A percentile compares a stretch with the other conserved stretches of the same genome.
Conservation (phyloP, 352 stramenopile species). For the Globisporangium solare region DNA sequence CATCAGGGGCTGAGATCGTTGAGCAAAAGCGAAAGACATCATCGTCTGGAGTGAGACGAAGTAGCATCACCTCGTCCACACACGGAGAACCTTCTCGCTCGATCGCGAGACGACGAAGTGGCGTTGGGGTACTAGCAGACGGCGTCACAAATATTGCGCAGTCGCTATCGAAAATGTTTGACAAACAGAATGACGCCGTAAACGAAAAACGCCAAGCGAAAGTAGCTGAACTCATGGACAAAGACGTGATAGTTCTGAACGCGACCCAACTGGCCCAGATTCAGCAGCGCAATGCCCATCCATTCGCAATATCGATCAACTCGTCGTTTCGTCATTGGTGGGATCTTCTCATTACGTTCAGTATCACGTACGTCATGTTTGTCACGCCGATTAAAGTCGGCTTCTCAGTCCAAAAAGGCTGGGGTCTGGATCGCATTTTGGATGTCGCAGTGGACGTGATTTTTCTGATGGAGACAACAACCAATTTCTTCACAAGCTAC, state of each 20-base stretch:
- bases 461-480: constrained; percentile 46
- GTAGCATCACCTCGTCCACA: too few species aligned
- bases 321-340: constrained; percentile 58
- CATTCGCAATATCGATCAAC: constrained; percentile 56
- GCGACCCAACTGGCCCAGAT: constrained; percentile 52
- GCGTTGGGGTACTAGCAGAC: constrained; percentile 17
- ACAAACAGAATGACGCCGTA: constrained; percentile 29
- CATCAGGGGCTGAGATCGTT: too few species aligned
- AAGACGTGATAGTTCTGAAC: constrained; percentile 59
- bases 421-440: constrained; percentile 20
- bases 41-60: too few species aligned
- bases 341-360: constrained; percentile 50
- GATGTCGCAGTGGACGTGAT: constrained; percentile 50
- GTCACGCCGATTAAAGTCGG: constrained; percentile 51
- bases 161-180: constrained; percentile 19
- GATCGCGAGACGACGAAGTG: too few species aligned
- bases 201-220: constrained; percentile 35
- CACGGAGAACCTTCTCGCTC: too few species aligned
- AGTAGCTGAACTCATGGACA: constrained; percentile 51
- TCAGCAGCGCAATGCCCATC: constrained; percentile 40
- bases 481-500: constrained; percentile 68
- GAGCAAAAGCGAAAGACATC: too few species aligned
- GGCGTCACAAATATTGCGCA: constrained; percentile 17
- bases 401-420: constrained; percentile 17
- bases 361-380: constrained; percentile 50